Conservation (phyloP, 2,329 filamentous ascomycete species). For the Trichoderma endophyticum region DNA sequence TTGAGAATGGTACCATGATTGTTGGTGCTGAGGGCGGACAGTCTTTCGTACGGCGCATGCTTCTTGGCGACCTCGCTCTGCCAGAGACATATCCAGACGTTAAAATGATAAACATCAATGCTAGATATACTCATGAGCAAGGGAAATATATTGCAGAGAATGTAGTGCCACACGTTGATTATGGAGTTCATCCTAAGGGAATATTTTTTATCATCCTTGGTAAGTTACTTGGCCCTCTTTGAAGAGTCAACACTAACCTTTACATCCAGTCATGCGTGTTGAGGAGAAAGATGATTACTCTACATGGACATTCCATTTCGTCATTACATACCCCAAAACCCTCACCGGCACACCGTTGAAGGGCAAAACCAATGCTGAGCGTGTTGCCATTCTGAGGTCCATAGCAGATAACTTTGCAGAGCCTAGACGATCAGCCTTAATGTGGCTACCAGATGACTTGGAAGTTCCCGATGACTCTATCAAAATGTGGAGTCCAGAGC, state of each 20-base stretch:
- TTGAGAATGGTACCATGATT: neutral
- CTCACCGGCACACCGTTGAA: neutral
- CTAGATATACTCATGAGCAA: neutral
- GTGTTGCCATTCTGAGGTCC: neutral
- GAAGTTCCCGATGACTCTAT: neutral
- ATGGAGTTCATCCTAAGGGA: neutral
- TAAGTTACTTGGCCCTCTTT: neutral
- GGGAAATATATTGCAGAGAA: neutral
- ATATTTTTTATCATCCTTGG: neutral
- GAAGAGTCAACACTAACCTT: neutral
- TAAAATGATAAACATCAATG: neutral
- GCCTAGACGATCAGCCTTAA: neutral
- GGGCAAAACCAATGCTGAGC: neutral
- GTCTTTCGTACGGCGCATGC: neutral
- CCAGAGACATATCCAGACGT: neutral
- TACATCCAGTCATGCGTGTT: neutral
- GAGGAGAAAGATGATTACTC: neutral
- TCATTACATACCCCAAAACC: neutral
- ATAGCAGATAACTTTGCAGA: neutral
- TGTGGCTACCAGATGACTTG: neutral
- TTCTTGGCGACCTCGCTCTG: neutral
- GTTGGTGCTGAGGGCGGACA: neutral
- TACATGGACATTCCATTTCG: neutral
- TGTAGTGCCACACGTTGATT: neutral
- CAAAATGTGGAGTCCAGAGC: neutral